Evolutionary conservation across 495 filamentous ascomycete genomes (phyloP), one percentile per base, ranked within the genome.

Genomic region (Glonium stellatum): DNA sequence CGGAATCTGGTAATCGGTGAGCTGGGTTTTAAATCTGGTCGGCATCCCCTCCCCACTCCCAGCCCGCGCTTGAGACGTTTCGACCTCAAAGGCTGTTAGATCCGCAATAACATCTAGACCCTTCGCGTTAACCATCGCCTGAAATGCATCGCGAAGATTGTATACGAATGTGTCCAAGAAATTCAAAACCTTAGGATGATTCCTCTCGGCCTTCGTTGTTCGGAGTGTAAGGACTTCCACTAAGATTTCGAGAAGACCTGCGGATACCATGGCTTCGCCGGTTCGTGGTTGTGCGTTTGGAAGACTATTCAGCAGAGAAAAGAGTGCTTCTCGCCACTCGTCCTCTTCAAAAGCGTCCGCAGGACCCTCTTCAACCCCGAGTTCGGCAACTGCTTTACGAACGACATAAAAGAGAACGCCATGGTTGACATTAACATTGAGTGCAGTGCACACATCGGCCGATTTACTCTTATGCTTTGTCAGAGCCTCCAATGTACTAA

Each of bases 391-490:
- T 11, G 89, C 86, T 70, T 92, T 96, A 51, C 92, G 84, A 35
- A 96, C 84, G 59, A 95, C 79, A 69, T 97, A 97, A 69, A 96
- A 85, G n/a, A 99, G 80, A 15, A 97, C 85, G 13, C 95, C 95
- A 65, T 99, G 95, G 68, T 92, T 97, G 55, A 96, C 90, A 71
- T 93, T 93, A 57, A 91, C 87, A 68, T 87, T 92, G 22, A 99
- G 76, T 31, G 92, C 92, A 53, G 88, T 81, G 60, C 88, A 84
- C 15, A 97, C 86, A 63, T 99, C 95, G 18, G 80, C 69, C 21
- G 87, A 79, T 67, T 88, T 93, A 57, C 76, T 69, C 61, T 89
- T 87, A 59, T 92, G 87, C 66, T 87, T 86, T 11, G 86, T 80
- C 44, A 97, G 78, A 9, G 88, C 87, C 72, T 96, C 91, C 41